Percentiles rank a stretch among this genome's conserved stretches.
Conservation (phyloP, 352 stramenopile species). For the Globisporangium paddicum region DNA sequence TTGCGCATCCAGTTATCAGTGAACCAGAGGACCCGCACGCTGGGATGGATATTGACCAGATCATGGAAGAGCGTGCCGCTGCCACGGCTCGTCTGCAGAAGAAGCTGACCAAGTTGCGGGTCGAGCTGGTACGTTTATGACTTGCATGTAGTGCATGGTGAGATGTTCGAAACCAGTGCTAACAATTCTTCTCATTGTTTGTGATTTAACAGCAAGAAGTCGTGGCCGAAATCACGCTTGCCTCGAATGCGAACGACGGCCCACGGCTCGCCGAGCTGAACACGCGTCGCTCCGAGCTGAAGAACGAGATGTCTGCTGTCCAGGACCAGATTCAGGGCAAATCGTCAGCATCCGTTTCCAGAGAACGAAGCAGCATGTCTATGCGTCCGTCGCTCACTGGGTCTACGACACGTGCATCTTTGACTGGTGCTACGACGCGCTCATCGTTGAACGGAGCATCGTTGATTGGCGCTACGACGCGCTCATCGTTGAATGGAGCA, state of each 20-base stretch:
- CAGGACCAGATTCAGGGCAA: conserved; percentile 35
- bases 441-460: conserved; percentile 2
- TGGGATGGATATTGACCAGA: conserved; percentile 40
- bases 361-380: conserved; percentile 20
- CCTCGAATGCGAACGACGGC: conserved; percentile 49
- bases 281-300: conserved; percentile 50
- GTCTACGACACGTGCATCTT: neutral
- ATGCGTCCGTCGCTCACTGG: conserved; percentile 25
- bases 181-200: neutral
- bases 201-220: conserved; percentile 46
- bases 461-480: too few species aligned
- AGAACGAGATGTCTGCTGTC: conserved; percentile 68
- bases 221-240: conserved; percentile 52
- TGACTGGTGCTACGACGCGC: neutral
- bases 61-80: conserved; percentile 35
- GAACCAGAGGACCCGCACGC: conserved; percentile 5
- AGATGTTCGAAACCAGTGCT: too few species aligned
- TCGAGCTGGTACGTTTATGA: conserved; percentile 23
- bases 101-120: conserved; percentile 39
- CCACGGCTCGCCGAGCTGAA: conserved; percentile 41
- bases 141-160: conserved; percentile 1
- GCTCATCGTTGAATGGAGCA: neutral
- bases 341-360: conserved; percentile 20
- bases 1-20: conserved; percentile 23
- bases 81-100: conserved; percentile 37